A percentile compares a stretch with the other conserved stretches of the same genome.
Evolutionary conservation across 2,329 filamentous ascomycete genomes (phyloP).

Genomic region (Cercospora sp.): DNA sequence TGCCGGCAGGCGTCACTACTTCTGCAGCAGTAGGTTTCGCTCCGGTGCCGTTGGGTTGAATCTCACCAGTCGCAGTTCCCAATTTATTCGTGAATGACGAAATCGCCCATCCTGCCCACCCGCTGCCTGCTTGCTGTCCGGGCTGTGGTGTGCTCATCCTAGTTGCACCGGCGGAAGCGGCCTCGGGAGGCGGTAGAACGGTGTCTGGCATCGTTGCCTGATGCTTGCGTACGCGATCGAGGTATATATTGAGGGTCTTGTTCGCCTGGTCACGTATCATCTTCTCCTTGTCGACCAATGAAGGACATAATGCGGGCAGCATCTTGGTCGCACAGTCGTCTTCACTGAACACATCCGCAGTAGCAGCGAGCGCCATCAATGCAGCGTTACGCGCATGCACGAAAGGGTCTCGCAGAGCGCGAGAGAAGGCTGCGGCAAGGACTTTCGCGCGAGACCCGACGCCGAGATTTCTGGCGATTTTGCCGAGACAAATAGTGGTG

Average conservation of each 20-base stretch:
- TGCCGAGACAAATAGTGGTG: conserved; percentile 94
- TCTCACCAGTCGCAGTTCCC: conserved; percentile 79
- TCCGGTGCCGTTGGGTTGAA: conserved; percentile 60
- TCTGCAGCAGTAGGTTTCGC: conserved; percentile 17
- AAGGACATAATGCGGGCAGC: conserved; percentile 78
- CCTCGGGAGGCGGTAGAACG: conserved; percentile 64
- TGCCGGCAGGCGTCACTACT: conserved; percentile 50
- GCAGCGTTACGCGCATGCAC: conserved; percentile 90
- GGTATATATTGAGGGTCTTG: conserved; percentile 83
- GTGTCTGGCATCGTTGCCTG: conserved; percentile 77
- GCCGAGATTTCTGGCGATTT: conserved; percentile 88
- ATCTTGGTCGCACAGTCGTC: conserved; percentile 86
- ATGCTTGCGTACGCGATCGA: conserved; percentile 79
- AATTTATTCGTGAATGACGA: conserved; percentile 98
- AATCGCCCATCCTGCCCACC: conserved; percentile 96
- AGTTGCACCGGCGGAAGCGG: conserved; percentile 50
- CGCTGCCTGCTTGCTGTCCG: conserved; percentile 51
- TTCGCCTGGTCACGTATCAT: conserved; percentile 86
- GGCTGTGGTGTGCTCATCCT: conserved; percentile 76
- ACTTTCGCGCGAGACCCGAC: conserved; percentile 78
- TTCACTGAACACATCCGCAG: conserved; percentile 79
- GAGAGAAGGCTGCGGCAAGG: conserved; percentile 84
- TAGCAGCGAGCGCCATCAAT: conserved; percentile 80
- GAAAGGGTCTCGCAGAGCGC: conserved; percentile 88
- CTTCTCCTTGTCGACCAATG: conserved; percentile 92